A percentile compares a stretch with the other conserved stretches of the same genome.
Evolutionary conservation across 495 filamentous ascomycete genomes (phyloP).

Genomic region (Talaromyces proteolyticus): DNA sequence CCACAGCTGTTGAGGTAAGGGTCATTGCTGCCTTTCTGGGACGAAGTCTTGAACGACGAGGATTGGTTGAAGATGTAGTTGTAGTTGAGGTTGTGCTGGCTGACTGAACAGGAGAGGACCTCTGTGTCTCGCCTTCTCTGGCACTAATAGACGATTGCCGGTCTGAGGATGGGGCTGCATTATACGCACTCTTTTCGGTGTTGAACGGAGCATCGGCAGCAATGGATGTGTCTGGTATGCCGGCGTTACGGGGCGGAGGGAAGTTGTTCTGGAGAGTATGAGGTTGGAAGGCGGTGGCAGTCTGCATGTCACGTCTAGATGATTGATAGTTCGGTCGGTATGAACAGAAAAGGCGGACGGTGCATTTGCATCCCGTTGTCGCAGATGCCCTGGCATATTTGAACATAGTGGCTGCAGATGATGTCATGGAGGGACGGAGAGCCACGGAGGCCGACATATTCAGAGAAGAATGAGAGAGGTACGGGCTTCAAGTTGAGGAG

Average conservation of each 20-base stretch:
- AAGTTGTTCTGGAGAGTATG: conserved; percentile 58
- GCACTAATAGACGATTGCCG: conserved; percentile 19
- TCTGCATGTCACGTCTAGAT: conserved; percentile 61
- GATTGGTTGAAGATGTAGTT: conserved; percentile 33
- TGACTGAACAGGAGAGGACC: conserved; percentile 33
- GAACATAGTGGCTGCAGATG: conserved; percentile 50
- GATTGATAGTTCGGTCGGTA: conserved; percentile 45
- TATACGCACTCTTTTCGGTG: neutral
- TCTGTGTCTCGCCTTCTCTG: conserved; percentile 62
- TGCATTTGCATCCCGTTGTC: conserved; percentile 40
- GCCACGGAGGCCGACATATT: conserved; percentile 32
- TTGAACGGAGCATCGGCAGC: conserved; percentile 12
- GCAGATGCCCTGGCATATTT: conserved; percentile 40
- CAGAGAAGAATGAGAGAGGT: too few species aligned
- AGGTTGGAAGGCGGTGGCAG: conserved; percentile 72
- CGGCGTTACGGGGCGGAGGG: conserved; percentile 60
- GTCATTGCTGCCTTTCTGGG: conserved; percentile 89
- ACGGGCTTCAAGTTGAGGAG: conserved; percentile 14
- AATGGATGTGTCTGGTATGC: conserved; percentile 49
- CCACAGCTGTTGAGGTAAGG: conserved; percentile 69
- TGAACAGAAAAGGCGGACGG: conserved; percentile 63
- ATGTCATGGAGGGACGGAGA: conserved; percentile 40
- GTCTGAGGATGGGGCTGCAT: conserved; percentile 11
- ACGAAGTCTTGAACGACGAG: conserved; percentile 60
- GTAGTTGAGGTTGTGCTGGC: conserved; percentile 21